Conservation (phyloP, 2,329 filamentous ascomycete species). For the Cordyceps tenuipes region DNA sequence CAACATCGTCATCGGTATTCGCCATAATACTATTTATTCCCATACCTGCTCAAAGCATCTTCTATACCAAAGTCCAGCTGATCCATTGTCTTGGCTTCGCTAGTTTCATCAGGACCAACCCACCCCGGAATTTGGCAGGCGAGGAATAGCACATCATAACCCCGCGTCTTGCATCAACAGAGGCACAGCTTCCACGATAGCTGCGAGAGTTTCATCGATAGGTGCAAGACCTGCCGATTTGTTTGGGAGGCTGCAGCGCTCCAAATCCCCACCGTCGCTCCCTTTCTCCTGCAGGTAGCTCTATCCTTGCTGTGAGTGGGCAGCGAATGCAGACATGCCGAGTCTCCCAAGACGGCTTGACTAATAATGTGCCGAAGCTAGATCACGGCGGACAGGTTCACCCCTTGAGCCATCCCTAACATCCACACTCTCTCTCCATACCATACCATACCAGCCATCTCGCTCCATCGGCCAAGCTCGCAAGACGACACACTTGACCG, state of each 20-base stretch:
- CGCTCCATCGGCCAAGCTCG: neutral
- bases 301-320: neutral
- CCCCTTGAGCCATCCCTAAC: neutral
- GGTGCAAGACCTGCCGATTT: neutral
- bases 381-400: neutral
- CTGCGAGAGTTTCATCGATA: neutral
- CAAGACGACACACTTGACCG: slow-evolving; percentile 5
- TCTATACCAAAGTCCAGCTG: neutral
- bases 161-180: slow-evolving; percentile 9
- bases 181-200: neutral
- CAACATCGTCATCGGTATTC: neutral
- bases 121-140: neutral
- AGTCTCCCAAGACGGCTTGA: neutral
- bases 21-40: neutral
- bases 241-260: neutral
- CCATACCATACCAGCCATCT: neutral
- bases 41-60: neutral
- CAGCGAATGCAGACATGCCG: neutral
- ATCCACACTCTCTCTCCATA: neutral
- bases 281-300: neutral
- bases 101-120: neutral
- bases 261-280: neutral
- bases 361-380: neutral
- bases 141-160: slow-evolving; percentile 6
- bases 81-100: neutral